Conservation (phyloP, 768 basidiomycete species). For the Glaciozyma antarctica region DNA sequence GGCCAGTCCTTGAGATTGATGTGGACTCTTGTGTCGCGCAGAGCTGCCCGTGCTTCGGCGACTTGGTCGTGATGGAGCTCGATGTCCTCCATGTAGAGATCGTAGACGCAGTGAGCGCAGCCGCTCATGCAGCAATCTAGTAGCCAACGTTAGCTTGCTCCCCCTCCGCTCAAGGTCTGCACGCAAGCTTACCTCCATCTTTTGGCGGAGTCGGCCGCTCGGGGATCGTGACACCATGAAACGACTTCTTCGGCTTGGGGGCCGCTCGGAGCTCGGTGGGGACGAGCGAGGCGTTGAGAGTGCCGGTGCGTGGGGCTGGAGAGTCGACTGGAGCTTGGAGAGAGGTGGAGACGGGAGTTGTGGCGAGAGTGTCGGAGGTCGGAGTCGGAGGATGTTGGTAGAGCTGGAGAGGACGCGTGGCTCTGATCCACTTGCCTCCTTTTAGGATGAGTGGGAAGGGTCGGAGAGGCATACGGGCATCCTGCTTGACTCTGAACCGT, state of each 20-base stretch:
- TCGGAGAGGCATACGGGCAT: background rate
- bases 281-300: background rate
- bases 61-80: background rate
- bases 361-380: background rate
- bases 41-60: background rate
- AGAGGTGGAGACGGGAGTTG: background rate
- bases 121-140: constrained; percentile 92
- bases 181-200: too few species aligned
- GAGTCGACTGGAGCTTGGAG: background rate
- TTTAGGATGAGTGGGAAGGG: background rate
- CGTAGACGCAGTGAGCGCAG: constrained; percentile 84
- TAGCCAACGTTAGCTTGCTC: background rate
- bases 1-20: background rate
- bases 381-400: background rate
- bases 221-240: too few species aligned
- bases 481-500: background rate
- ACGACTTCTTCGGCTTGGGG: too few species aligned
- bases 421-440: background rate
- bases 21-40: background rate
- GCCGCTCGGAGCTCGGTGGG: background rate
- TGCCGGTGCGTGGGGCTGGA: background rate
- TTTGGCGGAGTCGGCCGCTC: too few species aligned
- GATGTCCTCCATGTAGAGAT: constrained; percentile 64
- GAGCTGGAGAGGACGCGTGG: background rate
- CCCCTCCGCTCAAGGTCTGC: background rate